Conservation (phyloP, 2,329 filamentous ascomycete species). For the Verticillium dahliae region DNA sequence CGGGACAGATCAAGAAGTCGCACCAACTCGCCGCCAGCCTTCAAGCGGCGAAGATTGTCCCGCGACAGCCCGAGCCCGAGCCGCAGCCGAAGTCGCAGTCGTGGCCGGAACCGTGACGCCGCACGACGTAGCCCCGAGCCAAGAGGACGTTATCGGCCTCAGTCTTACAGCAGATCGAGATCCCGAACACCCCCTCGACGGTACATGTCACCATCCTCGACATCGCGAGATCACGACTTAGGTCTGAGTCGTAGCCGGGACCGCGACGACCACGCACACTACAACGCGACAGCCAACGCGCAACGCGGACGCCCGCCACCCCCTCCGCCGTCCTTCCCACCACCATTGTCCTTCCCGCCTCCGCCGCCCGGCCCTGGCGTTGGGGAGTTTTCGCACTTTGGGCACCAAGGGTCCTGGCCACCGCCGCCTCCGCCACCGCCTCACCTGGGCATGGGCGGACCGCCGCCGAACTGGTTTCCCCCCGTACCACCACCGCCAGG, state of each 20-base stretch:
- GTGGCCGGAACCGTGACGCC: constrained; percentile 9
- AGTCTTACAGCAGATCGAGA: constrained; percentile 18
- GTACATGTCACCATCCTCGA: constrained; percentile 10
- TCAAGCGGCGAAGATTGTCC: constrained; percentile 33
- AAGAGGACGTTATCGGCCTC: constrained; percentile 9
- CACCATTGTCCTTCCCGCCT: constrained; percentile 11
- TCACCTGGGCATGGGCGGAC: constrained; percentile 15
- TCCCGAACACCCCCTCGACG: constrained; percentile 15
- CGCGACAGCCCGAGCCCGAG: constrained; percentile 19
- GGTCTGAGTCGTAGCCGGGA: constrained; percentile 6
- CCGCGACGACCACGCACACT: background rate
- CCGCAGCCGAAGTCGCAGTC: constrained; percentile 22
- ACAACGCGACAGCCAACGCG: background rate
- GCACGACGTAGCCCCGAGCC: background rate
- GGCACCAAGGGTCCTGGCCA: constrained; percentile 32
- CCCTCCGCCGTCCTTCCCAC: constrained; percentile 18
- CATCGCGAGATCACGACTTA: constrained; percentile 14
- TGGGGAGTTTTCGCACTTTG: constrained; percentile 10
- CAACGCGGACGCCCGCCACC: constrained; percentile 3
- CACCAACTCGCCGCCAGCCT: constrained; percentile 26
- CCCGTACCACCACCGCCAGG: constrained; percentile 2
- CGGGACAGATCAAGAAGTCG: constrained; percentile 18
- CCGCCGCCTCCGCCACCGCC: constrained; percentile 28
- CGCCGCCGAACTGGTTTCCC: constrained; percentile 11
- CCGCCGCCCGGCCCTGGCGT: constrained; percentile 13